Base-by-base conservation (phyloP, 768 basidiomycete species). In the Boletus sensibilis region DNA sequence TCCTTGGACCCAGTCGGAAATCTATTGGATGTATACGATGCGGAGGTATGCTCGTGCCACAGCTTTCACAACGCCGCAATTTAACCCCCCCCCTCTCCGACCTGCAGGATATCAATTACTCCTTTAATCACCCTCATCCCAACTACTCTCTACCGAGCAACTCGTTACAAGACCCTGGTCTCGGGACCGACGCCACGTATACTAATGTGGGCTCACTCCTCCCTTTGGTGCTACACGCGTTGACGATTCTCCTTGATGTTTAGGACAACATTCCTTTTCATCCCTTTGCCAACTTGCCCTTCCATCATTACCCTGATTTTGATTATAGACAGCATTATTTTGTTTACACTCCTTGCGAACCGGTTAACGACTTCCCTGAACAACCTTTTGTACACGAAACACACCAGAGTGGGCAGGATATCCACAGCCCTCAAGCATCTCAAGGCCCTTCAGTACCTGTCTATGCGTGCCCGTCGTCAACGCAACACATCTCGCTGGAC, bases 21-120 rank as follows among this genome's bases (percentile, higher is more conserved):
- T 18, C 31, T 25, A 25, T 34, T 63, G 20, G 44, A 51, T 12
- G 33, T 5, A 47, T 34, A 53, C 18, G 47, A 56, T 18, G n/a
- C 11, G 3, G 45, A 54, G 59, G 64, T 64, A 20, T 34, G 44
- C 34, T 31, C 31, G 33, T 40, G 42, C 63, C 56, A 65, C 45
- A 48, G n/a, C 16, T 34, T 42, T 10, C 7, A 44, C 13, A 27
- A 40, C n/a, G 8, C 40, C 8, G 3, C 27, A 12, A 20, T 34
- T 62, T 2, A 55, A 55, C 27, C 27, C 2, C 1, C n/a, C 13
- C 39, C 35, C n/a, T 37, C 48, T 48, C 37, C 16, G 14, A 29
- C 44, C 25, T 43, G 18, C 41, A 69, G 67, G 59, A 46, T 20
- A 41, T 18, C 38, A 37, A 20, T 25, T 49, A 54, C 34, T 0